These are phyloP conservation scores for Tolypocladium paradoxum DNA, from an alignment of 2,329 filamentous ascomycete species.

Conservation along the genomic window DNA sequence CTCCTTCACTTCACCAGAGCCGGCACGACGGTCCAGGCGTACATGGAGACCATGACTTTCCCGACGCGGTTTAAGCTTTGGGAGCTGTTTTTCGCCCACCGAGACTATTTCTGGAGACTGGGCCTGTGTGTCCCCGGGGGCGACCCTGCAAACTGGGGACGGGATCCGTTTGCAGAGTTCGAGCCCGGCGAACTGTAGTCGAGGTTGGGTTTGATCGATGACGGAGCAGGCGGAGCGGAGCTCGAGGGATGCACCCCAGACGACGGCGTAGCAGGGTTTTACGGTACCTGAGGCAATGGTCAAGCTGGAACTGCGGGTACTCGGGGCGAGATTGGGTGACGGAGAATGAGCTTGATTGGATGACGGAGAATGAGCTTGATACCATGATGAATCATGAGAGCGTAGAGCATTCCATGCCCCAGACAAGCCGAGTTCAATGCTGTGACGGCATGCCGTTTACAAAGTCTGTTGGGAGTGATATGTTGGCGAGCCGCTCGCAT, in stretches of 20 bases:
- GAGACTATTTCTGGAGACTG: conserved; percentile 93
- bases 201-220: neutral
- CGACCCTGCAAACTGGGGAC: conserved; percentile 57
- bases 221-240: neutral
- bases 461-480: too few species aligned
- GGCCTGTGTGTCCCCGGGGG: conserved; percentile 81
- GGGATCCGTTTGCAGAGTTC: conserved; percentile 30
- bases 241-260: too few species aligned
- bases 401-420: too few species aligned
- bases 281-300: neutral
- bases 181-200: conserved; percentile 26
- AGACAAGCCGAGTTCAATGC: too few species aligned
- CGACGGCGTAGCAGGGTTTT: neutral
- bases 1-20: conserved; percentile 12
- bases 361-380: neutral
- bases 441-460: too few species aligned
- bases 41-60: conserved; percentile 32
- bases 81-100: conserved; percentile 85
- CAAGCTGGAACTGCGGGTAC: neutral
- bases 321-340: neutral
- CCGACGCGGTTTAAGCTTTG: conserved; percentile 63
- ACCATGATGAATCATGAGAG: neutral
- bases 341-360: neutral
- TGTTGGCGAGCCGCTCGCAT: too few species aligned
- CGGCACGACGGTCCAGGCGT: conserved; percentile 13